phyloP scores from a whole-genome alignment of 768 basidiomycete species.

The Kwoniella mangroviensis region DNA sequence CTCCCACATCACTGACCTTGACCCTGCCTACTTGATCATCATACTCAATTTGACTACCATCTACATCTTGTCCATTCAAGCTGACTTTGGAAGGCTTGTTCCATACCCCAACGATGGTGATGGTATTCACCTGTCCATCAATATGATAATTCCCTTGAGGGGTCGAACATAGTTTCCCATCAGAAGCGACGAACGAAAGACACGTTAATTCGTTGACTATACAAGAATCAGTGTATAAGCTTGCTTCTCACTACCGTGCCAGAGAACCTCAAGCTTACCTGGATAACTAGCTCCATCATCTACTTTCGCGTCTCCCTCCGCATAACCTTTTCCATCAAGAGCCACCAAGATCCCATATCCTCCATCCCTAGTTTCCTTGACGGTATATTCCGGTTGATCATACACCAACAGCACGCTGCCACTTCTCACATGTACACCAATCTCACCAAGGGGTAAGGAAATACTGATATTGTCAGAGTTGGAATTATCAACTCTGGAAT shows the following conservation, averaged over 20 bases:
- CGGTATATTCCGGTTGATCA: constrained; percentile 69
- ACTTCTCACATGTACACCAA: constrained; percentile 76
- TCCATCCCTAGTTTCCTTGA: constrained; percentile 68
- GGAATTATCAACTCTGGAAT: constrained; percentile 61
- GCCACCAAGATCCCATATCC: constrained; percentile 71
- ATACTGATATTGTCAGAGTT: constrained; percentile 16
- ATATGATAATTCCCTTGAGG: constrained; percentile 60
- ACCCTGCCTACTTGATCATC: constrained; percentile 60
- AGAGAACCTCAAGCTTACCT: constrained; percentile 60
- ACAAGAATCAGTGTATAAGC: background rate
- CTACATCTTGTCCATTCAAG: constrained; percentile 58
- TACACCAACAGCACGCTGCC: constrained; percentile 71
- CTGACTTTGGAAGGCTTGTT: constrained; percentile 59
- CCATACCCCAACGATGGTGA: constrained; percentile 67
- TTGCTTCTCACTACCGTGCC: background rate
- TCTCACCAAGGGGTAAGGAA: constrained; percentile 67
- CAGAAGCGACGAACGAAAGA: constrained; percentile 61
- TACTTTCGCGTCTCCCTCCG: constrained; percentile 68
- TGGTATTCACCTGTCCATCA: constrained; percentile 61
- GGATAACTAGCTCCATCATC: constrained; percentile 72
- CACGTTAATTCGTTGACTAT: constrained; percentile 51
- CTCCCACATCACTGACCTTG: constrained; percentile 58
- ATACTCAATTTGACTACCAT: constrained; percentile 60
- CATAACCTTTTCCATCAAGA: constrained; percentile 62
- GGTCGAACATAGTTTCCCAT: constrained; percentile 58